phyloP scores from a whole-genome alignment of 208 protist species.

The Trypanosoma conorhini region DNA sequence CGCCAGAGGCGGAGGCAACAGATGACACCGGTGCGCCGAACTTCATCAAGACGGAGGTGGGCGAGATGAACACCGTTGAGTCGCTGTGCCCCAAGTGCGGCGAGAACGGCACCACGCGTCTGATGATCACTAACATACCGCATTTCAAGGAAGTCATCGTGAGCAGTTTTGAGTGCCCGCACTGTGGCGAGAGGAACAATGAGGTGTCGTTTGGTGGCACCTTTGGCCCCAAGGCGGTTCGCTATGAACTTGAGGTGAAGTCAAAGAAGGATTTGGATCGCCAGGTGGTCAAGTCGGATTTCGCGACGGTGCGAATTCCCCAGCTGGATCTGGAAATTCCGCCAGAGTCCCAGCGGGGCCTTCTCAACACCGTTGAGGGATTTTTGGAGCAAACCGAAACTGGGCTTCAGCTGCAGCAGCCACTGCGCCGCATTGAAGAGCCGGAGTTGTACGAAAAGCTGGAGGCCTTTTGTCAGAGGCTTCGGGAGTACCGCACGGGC shows the following conservation, averaged over 20 bases:
- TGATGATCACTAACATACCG: conserved; percentile 93
- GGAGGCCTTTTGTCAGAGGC: conserved; percentile 73
- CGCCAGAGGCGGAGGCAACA: conserved; percentile 6
- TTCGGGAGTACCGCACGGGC: conserved; percentile 59
- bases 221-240: conserved; percentile 80
- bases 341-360: conserved; percentile 81
- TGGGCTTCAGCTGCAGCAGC: conserved; percentile 76
- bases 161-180: conserved; percentile 90
- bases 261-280: conserved; percentile 89
- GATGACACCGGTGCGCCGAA: conserved; percentile 29
- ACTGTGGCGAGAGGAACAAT: conserved; percentile 89
- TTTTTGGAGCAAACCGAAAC: conserved; percentile 84
- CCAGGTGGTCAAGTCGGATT: conserved; percentile 94
- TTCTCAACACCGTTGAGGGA: conserved; percentile 95
- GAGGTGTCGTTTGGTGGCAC: conserved; percentile 88
- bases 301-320: conserved; percentile 87
- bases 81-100: conserved; percentile 89
- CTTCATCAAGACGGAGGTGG: conserved; percentile 80
- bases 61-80: conserved; percentile 88
- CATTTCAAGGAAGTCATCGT: conserved; percentile 94
- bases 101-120: conserved; percentile 80
- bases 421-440: conserved; percentile 69
- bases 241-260: conserved; percentile 84
- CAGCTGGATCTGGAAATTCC: conserved; percentile 95
- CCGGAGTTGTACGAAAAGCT: conserved; percentile 84